Percentiles rank a stretch among this genome's conserved stretches.
These are phyloP conservation scores for Tulasnella calospora DNA, from an alignment of 768 basidiomycete species.

Conservation along the genomic window DNA sequence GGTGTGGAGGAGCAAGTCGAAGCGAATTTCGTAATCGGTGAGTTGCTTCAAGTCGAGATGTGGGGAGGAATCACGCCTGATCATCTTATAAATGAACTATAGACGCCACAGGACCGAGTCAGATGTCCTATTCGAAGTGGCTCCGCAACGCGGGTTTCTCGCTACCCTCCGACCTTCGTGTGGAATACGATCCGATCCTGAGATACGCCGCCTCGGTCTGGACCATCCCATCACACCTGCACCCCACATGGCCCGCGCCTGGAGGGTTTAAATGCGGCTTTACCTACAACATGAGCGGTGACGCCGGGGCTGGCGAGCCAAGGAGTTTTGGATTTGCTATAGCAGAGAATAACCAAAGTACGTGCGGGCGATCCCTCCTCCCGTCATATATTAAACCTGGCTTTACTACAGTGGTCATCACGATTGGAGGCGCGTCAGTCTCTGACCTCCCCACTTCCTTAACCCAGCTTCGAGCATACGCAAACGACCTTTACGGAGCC, in stretches of 20 bases:
- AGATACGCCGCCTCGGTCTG: neutral
- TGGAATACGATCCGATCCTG: conserved; percentile 19
- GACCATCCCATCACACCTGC: conserved; percentile 11
- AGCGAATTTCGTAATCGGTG: conserved; percentile 15
- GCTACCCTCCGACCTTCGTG: neutral
- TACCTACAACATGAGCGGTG: conserved; percentile 1
- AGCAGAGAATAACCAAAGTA: conserved; percentile 11
- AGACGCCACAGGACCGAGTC: conserved; percentile 23
- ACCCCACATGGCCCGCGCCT: neutral
- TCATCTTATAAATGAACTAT: neutral
- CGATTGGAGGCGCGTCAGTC: neutral
- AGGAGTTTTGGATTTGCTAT: neutral
- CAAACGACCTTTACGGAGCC: neutral
- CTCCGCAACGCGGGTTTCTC: conserved; percentile 6
- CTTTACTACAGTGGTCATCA: conserved; percentile 3
- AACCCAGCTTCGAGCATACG: neutral
- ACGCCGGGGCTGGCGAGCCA: neutral
- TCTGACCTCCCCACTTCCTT: neutral
- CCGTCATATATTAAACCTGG: neutral
- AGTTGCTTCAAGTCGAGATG: neutral
- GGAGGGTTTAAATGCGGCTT: neutral
- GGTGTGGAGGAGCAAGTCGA: neutral
- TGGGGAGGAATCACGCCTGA: too few species aligned
- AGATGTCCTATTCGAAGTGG: conserved; percentile 10
- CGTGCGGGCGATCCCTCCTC: neutral